Evolutionary conservation across 805 yeast species (phyloP), one percentile per base, ranked within the genome.

Genomic region (Candida michaelii): DNA sequence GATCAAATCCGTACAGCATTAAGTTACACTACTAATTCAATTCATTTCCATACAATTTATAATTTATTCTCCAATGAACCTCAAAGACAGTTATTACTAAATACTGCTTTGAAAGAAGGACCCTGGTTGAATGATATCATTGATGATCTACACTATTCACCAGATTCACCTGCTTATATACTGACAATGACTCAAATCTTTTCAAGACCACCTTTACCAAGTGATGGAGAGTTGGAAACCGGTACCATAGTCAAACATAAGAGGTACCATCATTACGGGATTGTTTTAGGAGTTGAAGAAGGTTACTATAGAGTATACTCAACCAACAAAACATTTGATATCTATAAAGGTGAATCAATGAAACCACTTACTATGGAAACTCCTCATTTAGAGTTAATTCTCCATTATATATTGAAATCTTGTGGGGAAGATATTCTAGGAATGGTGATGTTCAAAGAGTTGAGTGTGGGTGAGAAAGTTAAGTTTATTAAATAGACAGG

Each of bases 241-340:
- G 52, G 52, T 3, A 11, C 10, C 2, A 42, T 49, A 4, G 27
- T 49, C 8, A 27, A 21, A 18, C 52, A 49, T 25, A 39, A 25
- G 4, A 49, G 38, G 36, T 46, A 39, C 31, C 33, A 38, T n/a
- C 34, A 24, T 6, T 36, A 35, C 32, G 53, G 50, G 1, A 36
- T 51, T 11, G 43, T 52, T 13, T 27, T 50, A 14, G 51, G 51
- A 11, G 16, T 24, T 11, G 43, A 37, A 10, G 14, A 36, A 11
- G 14, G 30, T 15, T 52, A 42, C 30, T 47, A 43, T 36, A 42
- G 49, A 21, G 53, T 52, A 10, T 49, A 40, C 14, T 49, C 59
- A 9, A 47, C 49, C 8, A 34, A 33, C n/a, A 49, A 36, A 15
- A 27, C 49, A 7, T 21, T 52, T 14, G 55, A 53, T 30, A 43